Evolutionary conservation across 371 early-diverging fungal genomes (phyloP).

Genomic region (Encephalitozoon hellem): DNA sequence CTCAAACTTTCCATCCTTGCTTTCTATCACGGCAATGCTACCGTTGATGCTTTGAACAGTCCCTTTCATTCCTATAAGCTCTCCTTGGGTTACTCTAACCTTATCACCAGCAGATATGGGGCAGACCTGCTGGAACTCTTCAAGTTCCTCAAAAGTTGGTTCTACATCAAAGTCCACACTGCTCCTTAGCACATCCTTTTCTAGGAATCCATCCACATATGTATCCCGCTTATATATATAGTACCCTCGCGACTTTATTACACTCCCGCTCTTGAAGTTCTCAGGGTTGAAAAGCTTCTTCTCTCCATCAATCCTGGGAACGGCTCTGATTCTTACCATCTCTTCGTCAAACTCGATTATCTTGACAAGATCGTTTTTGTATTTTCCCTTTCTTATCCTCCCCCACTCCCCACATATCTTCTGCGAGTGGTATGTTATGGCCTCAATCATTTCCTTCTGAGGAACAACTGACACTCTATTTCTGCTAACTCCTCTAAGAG

Average conservation of each 20-base stretch:
- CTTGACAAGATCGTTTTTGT: conserved; percentile 83
- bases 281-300: conserved; percentile 55
- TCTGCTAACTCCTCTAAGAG: conserved; percentile 68
- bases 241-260: conserved; percentile 63
- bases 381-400: conserved; percentile 81
- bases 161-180: conserved; percentile 70
- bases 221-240: conserved; percentile 70
- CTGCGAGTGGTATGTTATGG: conserved; percentile 68
- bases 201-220: conserved; percentile 76
- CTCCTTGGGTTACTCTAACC: conserved; percentile 77
- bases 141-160: conserved; percentile 75
- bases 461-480: conserved; percentile 75
- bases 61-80: conserved; percentile 72
- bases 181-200: conserved; percentile 72
- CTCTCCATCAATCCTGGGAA: conserved; percentile 70
- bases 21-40: conserved; percentile 63
- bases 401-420: conserved; percentile 76
- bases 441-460: conserved; percentile 83
- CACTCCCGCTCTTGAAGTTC: conserved; percentile 36
- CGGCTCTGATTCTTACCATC: conserved; percentile 68
- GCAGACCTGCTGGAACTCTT: conserved; percentile 63
- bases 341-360: conserved; percentile 58
- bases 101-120: conserved; percentile 72
- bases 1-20: conserved; percentile 59
- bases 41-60: conserved; percentile 66